phyloP scores from a whole-genome alignment of 352 stramenopile species.

The Aphanomyces invadans region DNA sequence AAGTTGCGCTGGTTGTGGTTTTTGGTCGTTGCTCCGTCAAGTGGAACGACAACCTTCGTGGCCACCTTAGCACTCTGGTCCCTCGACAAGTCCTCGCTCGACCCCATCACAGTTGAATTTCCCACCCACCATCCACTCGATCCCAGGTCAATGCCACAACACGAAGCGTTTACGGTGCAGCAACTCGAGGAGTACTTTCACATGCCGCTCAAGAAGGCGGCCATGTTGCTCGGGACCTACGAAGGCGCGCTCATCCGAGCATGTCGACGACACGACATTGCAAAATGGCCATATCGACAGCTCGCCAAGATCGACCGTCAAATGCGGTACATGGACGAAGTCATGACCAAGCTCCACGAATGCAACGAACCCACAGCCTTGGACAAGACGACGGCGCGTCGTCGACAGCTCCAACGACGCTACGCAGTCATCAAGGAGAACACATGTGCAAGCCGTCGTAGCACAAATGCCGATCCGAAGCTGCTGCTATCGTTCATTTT shows the following conservation, averaged over 20 bases:
- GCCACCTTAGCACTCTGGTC: not conserved
- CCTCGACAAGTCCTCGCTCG: not conserved
- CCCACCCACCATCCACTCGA: not conserved
- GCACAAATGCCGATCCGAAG: not conserved
- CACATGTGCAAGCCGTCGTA: not conserved
- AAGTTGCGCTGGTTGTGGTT: not conserved
- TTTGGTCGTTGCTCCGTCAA: not conserved
- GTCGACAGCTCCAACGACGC: not conserved
- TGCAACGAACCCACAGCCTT: not conserved
- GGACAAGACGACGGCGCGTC: not conserved
- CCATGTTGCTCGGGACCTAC: conserved; percentile 47
- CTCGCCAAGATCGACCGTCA: conserved; percentile 34
- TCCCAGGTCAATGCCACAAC: not conserved
- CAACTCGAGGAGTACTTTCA: conserved; percentile 61
- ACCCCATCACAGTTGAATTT: not conserved
- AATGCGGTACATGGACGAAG: conserved; percentile 9
- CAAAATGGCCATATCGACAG: conserved; percentile 67
- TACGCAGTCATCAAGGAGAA: not conserved
- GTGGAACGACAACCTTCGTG: not conserved
- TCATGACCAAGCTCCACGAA: conserved; percentile 4
- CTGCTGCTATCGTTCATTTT: not conserved
- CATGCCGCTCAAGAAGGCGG: conserved; percentile 66
- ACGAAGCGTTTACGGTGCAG: not conserved
- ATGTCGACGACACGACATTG: conserved; percentile 59
- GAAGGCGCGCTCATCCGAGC: conserved; percentile 79